Base-by-base conservation (phyloP, 805 yeast species). In the Candida nitratophila region DNA sequence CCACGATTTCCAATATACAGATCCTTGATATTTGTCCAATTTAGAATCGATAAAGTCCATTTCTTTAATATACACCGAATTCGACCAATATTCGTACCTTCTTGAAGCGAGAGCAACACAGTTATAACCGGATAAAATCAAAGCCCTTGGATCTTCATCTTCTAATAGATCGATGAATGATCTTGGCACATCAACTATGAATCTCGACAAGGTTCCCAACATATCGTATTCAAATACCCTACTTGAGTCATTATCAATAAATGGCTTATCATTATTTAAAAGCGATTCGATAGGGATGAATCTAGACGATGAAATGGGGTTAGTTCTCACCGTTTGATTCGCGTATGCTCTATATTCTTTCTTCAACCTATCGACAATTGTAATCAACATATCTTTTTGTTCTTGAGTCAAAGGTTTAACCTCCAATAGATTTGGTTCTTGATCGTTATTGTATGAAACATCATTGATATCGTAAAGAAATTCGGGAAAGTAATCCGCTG, bases 331-430 rank as follows among this genome's bases (percentile, higher is more conserved):
- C 3, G 50, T 31, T 7, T 43, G 40, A 42, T 46, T 54, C 5
- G 52, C 48, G 40, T 44, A 48, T 3, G 60, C 50, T 26, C 58
- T 44, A 37, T 39, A 55, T 44, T 55, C 60, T 22, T 45, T 46
- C 39, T 55, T 55, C 35, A 54, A 29, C 24, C 56, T 41, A 30
- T 51, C 52, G 2, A 54, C 32, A 49, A 53, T 39, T 1, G 43
- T 30, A 2, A 22, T 11, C 21, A 53, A 29, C 26, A 45, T 40
- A 15, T 40, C 27, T 15, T 44, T 45, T 4, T 44, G n/a, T 9
- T 43, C 49, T 21, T 42, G 39, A 11, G 43, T 43, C n/a, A 51
- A 33, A 4, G 49, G 30, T 15, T 26, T 24, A 1, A 47, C 52
- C 30, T 33, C 29, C 8, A 19, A 21, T 12, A 24, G 10, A 10